These are phyloP conservation scores for Ceratobasidium theobromae DNA, from an alignment of 1,284 basidiomycete genomes.

Conservation along the genomic window DNA sequence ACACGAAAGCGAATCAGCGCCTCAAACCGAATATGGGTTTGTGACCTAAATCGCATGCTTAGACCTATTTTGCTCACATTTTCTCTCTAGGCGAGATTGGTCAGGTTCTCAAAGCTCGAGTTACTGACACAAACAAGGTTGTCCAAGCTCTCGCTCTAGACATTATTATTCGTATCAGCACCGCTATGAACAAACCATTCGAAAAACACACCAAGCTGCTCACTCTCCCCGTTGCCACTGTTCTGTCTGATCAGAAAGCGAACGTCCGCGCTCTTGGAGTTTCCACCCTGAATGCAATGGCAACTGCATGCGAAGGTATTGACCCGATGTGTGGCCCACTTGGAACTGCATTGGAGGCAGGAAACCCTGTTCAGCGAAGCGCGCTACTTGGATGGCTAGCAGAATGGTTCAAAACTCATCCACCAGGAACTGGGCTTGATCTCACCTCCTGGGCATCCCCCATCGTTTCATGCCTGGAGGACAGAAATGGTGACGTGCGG, in stretches of 20 bases:
- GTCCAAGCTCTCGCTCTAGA: conserved; percentile 91
- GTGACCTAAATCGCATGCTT: conserved; percentile 38
- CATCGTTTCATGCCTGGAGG: conserved; percentile 85
- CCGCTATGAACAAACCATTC: conserved; percentile 93
- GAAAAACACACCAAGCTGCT: conserved; percentile 85
- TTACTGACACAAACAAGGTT: conserved; percentile 91
- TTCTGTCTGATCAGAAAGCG: conserved; percentile 92
- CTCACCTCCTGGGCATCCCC: conserved; percentile 68
- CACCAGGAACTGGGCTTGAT: conserved; percentile 63
- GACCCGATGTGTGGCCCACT: conserved; percentile 81
- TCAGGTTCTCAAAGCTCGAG: conserved; percentile 83
- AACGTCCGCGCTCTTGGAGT: conserved; percentile 79
- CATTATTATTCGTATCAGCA: conserved; percentile 85
- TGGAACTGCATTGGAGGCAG: conserved; percentile 76
- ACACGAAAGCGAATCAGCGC: conserved; percentile 89
- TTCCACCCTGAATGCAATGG: conserved; percentile 79
- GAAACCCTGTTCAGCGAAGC: conserved; percentile 87
- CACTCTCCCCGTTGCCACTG: conserved; percentile 74
- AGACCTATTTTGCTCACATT: not conserved
- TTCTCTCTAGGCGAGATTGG: conserved; percentile 76
- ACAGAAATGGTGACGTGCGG: conserved; percentile 88
- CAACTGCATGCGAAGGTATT: conserved; percentile 79
- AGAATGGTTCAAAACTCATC: conserved; percentile 73
- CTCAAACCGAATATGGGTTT: conserved; percentile 87
- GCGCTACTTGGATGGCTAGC: conserved; percentile 85